Base-by-base conservation (phyloP, 208 protist species). In the Acanthamoeba culbertsoni region DNA sequence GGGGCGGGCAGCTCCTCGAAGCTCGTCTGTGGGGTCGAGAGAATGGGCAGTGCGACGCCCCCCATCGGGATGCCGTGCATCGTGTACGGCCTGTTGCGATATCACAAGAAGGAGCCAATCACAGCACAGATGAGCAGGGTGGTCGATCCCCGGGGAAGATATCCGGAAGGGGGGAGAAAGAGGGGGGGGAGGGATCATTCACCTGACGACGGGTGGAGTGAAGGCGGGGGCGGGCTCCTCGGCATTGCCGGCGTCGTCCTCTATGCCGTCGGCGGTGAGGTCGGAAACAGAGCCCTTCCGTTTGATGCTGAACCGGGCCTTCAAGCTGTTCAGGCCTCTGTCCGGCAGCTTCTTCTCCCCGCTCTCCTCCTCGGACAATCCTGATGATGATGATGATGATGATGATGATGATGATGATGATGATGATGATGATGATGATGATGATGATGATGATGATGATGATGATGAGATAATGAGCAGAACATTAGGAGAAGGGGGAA, bases 1-100 rank as follows among this genome's bases (percentile, higher is more conserved):
- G 82, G 82, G 31, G 57, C 53, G 6, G 82, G 82, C 16, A 90
- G 51, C 82, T 90, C 82, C 6, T 68, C 57, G 82, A 65, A 55
- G 45, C 33, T 63, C 7, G 82, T 0, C 53, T 23, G 4, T 10
- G 82, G n/a, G 18, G 40, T 28, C 4, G 82, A 31, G 18, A 90
- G 37, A 7, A 89, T 89, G n/a, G 79, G 82, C 16, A 90, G 71
- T 26, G 71, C 43, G 7, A 82, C 51, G 4, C 82, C 82, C 26
- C 48, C 57, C 82, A 90, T 62, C 5, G 82, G 82, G 10, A 90
- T 71, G 8, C 82, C 82, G 53, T 68, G 53, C 35, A 68, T 59
- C 0, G 71, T 82, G 71, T n/a, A 53, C 4, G 71, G 71, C 6
- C 71, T 20, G 73, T 84, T 75, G 63, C 10, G n/a, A 31, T 8